Evolutionary conservation across 345 rosid species (phyloP).

Genomic region (Acer campestre): DNA sequence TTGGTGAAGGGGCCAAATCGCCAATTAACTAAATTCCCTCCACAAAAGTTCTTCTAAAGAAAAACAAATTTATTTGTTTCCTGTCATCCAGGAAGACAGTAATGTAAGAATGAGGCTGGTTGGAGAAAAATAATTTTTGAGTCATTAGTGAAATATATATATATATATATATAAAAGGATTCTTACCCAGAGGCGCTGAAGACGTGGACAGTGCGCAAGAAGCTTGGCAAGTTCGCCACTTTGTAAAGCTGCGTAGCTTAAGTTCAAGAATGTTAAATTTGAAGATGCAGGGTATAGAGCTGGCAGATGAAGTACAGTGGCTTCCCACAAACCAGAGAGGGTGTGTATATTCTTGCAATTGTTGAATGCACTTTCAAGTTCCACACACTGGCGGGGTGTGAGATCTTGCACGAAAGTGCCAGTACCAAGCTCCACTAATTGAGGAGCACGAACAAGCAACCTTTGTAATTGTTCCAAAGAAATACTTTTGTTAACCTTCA

Average conservation of each 20-base stretch:
- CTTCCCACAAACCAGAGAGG: slow-evolving; percentile 69
- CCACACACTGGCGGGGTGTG: slow-evolving; percentile 30
- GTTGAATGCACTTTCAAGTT: slow-evolving; percentile 47
- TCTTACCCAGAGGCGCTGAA: slow-evolving; percentile 66
- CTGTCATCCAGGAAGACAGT: background rate
- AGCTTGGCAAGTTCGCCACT: slow-evolving; percentile 54
- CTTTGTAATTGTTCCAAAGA: slow-evolving; percentile 53
- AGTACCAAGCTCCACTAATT: slow-evolving; percentile 60
- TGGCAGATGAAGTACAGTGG: slow-evolving; percentile 43
- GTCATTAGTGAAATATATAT: background rate
- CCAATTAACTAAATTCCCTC: background rate
- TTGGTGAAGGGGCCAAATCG: background rate
- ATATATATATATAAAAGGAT: background rate
- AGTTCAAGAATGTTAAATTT: slow-evolving; percentile 59
- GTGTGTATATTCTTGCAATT: slow-evolving; percentile 51
- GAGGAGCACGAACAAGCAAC: slow-evolving; percentile 54
- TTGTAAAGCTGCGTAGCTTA: slow-evolving; percentile 58
- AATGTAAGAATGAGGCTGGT: background rate
- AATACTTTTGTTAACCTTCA: slow-evolving; percentile 53
- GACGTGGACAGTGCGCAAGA: slow-evolving; percentile 56
- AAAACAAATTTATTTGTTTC: background rate
- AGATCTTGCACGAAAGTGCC: slow-evolving; percentile 59
- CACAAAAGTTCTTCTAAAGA: background rate
- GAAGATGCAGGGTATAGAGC: slow-evolving; percentile 46
- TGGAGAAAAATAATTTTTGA: background rate